A percentile compares a stretch with the other conserved stretches of the same genome.
Evolutionary conservation across 371 early-diverging fungal species (phyloP).

Genomic region (Saksenaea oblongispora): DNA sequence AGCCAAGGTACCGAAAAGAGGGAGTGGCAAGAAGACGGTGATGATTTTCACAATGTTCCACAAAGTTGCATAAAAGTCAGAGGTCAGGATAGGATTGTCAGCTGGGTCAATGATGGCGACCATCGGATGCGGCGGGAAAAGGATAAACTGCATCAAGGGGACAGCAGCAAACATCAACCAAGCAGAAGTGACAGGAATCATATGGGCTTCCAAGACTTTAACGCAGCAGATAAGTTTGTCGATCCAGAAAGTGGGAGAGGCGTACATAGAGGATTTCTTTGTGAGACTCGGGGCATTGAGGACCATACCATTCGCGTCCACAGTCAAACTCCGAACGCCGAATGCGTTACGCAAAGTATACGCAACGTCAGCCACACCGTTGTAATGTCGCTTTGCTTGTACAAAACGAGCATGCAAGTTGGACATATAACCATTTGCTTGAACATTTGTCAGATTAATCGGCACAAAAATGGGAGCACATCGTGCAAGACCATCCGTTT

Average conservation of each 20-base stretch:
- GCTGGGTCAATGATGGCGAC: constrained; percentile 35
- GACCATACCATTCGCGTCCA: constrained; percentile 11
- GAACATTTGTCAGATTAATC: constrained; percentile 67
- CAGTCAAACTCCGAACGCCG: constrained; percentile 6
- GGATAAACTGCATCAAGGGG: constrained; percentile 49
- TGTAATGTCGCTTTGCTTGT: constrained; percentile 65
- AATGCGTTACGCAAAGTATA: constrained; percentile 42
- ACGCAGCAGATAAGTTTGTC: constrained; percentile 44
- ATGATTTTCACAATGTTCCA: constrained; percentile 51
- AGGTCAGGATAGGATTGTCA: constrained; percentile 48
- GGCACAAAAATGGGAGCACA: constrained; percentile 67
- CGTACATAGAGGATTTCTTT: constrained; percentile 42
- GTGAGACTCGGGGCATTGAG: constrained; percentile 20
- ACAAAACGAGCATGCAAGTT: constrained; percentile 57
- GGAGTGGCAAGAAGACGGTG: constrained; percentile 47
- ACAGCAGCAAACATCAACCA: constrained; percentile 62
- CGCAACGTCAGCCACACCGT: constrained; percentile 51
- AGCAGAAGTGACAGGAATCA: constrained; percentile 53
- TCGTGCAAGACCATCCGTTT: constrained; percentile 57
- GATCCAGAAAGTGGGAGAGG: constrained; percentile 31
- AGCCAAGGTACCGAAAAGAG: constrained; percentile 44
- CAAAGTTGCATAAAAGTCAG: constrained; percentile 43
- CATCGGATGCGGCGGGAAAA: constrained; percentile 44
- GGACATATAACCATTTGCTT: constrained; percentile 48
- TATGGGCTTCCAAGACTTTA: constrained; percentile 56